Base-by-base conservation (phyloP, 805 yeast genomes). In the Ogataea saltuana region DNA sequence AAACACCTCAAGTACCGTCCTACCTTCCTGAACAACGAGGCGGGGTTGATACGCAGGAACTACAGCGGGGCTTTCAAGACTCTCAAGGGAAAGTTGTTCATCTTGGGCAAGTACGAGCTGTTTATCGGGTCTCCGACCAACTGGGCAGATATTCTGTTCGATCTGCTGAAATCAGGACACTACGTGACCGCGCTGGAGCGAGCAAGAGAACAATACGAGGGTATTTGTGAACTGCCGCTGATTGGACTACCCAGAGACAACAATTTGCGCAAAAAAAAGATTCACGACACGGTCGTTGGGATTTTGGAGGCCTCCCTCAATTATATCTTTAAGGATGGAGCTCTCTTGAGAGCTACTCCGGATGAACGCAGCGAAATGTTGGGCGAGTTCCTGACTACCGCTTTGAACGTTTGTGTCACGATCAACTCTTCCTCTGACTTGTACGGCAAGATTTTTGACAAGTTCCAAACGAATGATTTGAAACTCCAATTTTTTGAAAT, bases 121-220 rank as follows among this genome's bases (percentile, higher is more conserved):
- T 65, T 65, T 5, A 70, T 81, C 2, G 95, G 90, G 0, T 68
- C 78, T 18, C 61, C 80, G 12, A 67, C 80, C 2, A 80, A 74
- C 51, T 88, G 89, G 96, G 87, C 83, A 0, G 90, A 85, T 50
- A 67, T 71, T 20, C 60, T 86, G 1, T 59, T 76, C 44, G 68
- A 63, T 6, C 56, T 76, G 10, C 66, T 88, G 36, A 67, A 75
- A 9, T 51, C 63, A 2, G 78, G 75, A 1, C 59, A 74, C 17
- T 83, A 80, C 42, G 59, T 75, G 5, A 65, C 60, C 2, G 90
- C 95, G 0, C 68, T 87, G n/a, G 61, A 66, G 2, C 65, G 74
- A 12, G 83, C 85, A 0, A 66, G 74, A 33, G 61, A 63, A 6
- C 85, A 75, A 56, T 87, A 77, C 38, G 49, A 55, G 1, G 80